These are phyloP conservation scores for Chytridiales sp. DNA, from an alignment of 371 early-diverging fungal genomes.

Conservation along the genomic window DNA sequence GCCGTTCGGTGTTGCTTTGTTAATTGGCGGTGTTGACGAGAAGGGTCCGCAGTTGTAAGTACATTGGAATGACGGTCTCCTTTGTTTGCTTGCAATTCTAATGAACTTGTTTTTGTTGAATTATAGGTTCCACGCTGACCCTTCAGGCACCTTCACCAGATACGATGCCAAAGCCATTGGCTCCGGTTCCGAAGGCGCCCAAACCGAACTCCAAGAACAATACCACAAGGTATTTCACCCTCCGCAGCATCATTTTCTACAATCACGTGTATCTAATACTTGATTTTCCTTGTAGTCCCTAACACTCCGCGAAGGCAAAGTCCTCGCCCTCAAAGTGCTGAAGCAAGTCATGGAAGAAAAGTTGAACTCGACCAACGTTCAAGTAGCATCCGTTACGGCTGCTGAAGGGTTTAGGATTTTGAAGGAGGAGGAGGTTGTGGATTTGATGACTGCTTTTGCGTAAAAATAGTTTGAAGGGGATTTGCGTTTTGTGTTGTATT, in stretches of 20 bases:
- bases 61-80: not conserved
- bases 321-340: slow-evolving; percentile 89
- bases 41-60: slow-evolving; percentile 96
- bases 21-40: slow-evolving; percentile 98
- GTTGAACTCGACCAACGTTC: slow-evolving; percentile 91
- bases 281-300: slow-evolving; percentile 57
- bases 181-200: slow-evolving; percentile 98
- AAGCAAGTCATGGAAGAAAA: slow-evolving; percentile 99
- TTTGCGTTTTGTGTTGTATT: no score
- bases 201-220: slow-evolving; percentile 95
- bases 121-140: slow-evolving; percentile 87
- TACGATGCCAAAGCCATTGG: slow-evolving; percentile 98
- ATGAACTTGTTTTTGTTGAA: slow-evolving; percentile 4
- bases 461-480: no score
- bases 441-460: slow-evolving; percentile 37
- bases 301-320: slow-evolving; percentile 85
- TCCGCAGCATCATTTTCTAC: not conserved
- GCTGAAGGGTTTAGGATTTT: slow-evolving; percentile 75
- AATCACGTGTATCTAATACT: not conserved
- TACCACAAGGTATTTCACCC: slow-evolving; percentile 68
- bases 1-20: slow-evolving; percentile 98
- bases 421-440: slow-evolving; percentile 54
- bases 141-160: slow-evolving; percentile 92
- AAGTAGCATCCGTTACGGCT: slow-evolving; percentile 88
- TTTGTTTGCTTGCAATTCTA: no score